Percentiles rank a stretch among this genome's conserved stretches.
Conservation (phyloP, 148 eudicot species). For the Cornus florida region DNA sequence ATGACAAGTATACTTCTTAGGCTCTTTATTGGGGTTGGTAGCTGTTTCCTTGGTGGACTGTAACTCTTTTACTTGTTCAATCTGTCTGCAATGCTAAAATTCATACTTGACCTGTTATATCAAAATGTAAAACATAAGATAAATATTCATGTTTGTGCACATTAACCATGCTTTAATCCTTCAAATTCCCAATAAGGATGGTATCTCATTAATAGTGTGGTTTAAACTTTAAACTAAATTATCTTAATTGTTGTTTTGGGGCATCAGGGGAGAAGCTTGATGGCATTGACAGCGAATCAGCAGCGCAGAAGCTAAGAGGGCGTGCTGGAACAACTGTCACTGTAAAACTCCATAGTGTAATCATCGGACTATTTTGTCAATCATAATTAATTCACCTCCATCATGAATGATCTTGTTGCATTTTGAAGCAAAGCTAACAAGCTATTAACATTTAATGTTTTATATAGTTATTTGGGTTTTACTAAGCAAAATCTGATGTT, state of each 20-base stretch:
- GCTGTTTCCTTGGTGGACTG: not conserved
- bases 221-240: no score
- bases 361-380: not conserved
- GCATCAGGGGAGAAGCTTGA: conserved; percentile 71
- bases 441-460: not conserved
- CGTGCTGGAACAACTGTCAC: conserved; percentile 84
- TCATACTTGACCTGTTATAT: not conserved
- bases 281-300: conserved; percentile 81
- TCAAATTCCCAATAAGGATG: not conserved
- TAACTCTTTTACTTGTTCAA: not conserved
- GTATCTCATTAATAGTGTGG: not conserved
- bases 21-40: not conserved
- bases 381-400: not conserved
- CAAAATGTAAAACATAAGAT: not conserved
- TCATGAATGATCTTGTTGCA: not conserved
- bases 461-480: no score
- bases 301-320: conserved; percentile 93
- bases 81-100: not conserved
- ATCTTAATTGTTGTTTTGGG: conserved; percentile 6
- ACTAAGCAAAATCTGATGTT: not conserved
- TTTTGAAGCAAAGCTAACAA: not conserved
- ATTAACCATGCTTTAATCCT: not conserved
- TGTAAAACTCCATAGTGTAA: conserved; percentile 78
- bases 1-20: not conserved
- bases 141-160: not conserved